A percentile compares a stretch with the other conserved stretches of the same genome.
These are phyloP conservation scores for Pseudoturritis turrita DNA, from an alignment of 345 rosid species.

Conservation along the genomic window DNA sequence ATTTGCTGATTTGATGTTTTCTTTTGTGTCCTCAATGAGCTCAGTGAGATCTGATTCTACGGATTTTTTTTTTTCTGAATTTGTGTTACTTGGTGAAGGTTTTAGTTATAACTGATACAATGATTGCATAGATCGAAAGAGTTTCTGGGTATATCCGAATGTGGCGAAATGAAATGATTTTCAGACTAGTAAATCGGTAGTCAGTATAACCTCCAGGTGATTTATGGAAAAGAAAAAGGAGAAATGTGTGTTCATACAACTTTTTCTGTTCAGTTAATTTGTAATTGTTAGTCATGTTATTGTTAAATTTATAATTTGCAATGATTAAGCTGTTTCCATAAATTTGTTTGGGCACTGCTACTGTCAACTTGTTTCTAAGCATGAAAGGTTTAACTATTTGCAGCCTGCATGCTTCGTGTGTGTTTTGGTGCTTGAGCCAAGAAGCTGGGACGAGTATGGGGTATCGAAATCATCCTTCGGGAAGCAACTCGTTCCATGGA, in stretches of 20 bases:
- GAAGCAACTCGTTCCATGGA: constrained; percentile 31
- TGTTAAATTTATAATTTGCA: too few species aligned
- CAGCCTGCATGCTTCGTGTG: constrained; percentile 26
- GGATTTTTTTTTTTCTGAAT: too few species aligned
- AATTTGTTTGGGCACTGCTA: background rate
- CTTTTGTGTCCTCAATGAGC: background rate
- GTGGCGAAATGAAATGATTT: background rate
- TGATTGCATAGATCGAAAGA: background rate
- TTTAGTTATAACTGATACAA: background rate
- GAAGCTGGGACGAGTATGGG: constrained; percentile 42
- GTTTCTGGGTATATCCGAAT: background rate
- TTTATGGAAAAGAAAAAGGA: background rate
- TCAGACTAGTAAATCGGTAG: background rate
- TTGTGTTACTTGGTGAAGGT: background rate
- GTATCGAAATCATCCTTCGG: constrained; percentile 37
- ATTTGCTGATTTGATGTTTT: background rate
- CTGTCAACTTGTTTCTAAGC: background rate
- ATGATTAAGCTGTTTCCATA: background rate
- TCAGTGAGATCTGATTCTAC: constrained; percentile 14
- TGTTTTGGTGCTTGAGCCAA: constrained; percentile 12
- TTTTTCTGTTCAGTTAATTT: background rate
- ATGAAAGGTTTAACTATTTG: constrained; percentile 1
- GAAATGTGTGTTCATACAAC: background rate
- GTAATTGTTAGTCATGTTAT: too few species aligned
- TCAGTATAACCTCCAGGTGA: background rate